These are phyloP conservation scores for Schizochytrium sp. DNA, from an alignment of 108 stramenopile species.

Conservation along the genomic window DNA sequence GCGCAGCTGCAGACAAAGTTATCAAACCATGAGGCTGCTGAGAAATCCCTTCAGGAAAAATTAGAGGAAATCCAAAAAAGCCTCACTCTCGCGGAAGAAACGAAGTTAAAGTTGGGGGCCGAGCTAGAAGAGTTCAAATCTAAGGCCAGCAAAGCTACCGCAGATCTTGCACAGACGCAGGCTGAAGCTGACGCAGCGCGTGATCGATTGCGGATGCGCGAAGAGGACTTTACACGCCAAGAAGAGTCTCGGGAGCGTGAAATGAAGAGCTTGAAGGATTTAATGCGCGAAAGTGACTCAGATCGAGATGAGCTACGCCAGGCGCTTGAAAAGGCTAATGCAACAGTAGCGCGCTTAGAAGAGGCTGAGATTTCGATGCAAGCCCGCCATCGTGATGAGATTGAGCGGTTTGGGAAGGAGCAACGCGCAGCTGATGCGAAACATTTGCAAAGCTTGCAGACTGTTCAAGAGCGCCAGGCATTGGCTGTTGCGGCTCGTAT, in stretches of 20 bases:
- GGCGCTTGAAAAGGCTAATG: constrained; percentile 8
- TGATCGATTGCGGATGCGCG: neutral
- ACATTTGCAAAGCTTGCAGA: neutral
- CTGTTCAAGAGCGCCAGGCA: constrained; percentile 2
- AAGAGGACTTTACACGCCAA: neutral
- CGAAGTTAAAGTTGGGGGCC: too few species aligned
- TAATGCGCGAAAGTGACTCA: constrained; percentile 37
- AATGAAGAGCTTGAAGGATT: neutral
- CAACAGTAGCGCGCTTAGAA: constrained; percentile 8
- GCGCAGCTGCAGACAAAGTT: constrained; percentile 19
- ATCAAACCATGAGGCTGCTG: neutral
- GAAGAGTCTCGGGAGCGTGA: constrained; percentile 19
- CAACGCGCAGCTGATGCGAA: neutral
- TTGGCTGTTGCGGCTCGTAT: constrained; percentile 33
- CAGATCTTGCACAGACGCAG: neutral
- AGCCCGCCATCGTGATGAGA: neutral
- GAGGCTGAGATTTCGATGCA: neutral
- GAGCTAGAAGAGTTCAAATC: neutral
- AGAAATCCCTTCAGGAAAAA: neutral
- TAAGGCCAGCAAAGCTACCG: neutral
- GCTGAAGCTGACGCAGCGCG: neutral
- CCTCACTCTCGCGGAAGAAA: too few species aligned
- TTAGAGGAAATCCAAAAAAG: neutral
- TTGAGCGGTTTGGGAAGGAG: neutral
- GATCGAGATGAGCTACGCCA: constrained; percentile 6